Evolutionary conservation across 306 rosid genomes (phyloP).

Genomic region (Cicer bijugum): DNA sequence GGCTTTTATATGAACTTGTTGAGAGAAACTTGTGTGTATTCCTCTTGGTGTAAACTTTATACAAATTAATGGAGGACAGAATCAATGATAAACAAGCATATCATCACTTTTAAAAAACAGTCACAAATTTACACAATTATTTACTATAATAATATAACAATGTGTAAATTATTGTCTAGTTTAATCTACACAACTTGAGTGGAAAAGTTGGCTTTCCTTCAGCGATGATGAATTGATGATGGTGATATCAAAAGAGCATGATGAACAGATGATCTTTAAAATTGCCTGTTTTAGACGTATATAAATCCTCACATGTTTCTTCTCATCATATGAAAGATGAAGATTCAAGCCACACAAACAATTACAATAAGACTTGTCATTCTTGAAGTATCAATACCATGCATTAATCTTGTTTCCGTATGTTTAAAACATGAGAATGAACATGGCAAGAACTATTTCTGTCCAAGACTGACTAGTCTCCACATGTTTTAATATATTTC

Average conservation of each 20-base stretch:
- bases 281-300: neutral
- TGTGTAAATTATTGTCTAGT: neutral
- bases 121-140: neutral
- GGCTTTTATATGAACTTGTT: constrained; percentile 22
- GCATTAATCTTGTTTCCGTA: neutral
- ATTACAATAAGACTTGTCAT: neutral
- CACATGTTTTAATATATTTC: neutral
- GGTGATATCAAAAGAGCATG: neutral
- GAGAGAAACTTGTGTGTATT: constrained; percentile 6
- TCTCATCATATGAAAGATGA: neutral
- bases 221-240: neutral
- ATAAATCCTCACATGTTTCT: neutral
- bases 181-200: neutral
- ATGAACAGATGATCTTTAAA: neutral
- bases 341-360: neutral
- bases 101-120: neutral
- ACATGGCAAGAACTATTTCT: neutral
- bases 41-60: neutral
- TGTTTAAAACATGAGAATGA: neutral
- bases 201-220: neutral
- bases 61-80: neutral
- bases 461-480: neutral
- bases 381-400: neutral
- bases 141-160: constrained; percentile 1
- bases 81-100: neutral